Conservation (phyloP, 768 basidiomycete genomes). For the Hydnomerulius pinastri region DNA sequence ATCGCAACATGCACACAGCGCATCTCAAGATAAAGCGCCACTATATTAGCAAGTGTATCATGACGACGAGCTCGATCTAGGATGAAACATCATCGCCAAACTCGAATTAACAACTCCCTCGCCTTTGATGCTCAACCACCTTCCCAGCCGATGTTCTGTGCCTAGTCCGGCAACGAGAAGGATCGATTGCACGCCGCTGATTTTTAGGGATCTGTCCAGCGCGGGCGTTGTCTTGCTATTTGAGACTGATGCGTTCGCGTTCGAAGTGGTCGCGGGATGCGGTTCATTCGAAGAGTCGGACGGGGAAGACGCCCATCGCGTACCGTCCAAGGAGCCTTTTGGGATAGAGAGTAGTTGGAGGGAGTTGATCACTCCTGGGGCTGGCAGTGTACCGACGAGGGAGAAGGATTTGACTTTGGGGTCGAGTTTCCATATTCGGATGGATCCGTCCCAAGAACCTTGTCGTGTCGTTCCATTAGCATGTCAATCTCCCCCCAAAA, state of each 20-base stretch:
- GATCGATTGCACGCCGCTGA: slow-evolving; percentile 34
- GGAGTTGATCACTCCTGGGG: slow-evolving; percentile 85
- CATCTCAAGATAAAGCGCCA: too few relatives aligned
- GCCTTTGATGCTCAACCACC: slow-evolving; percentile 82
- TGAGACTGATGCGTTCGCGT: background rate
- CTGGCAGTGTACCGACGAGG: slow-evolving; percentile 61
- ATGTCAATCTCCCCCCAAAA: too few relatives aligned
- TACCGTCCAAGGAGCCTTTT: slow-evolving; percentile 40
- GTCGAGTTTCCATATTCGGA: slow-evolving; percentile 92
- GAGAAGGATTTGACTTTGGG: slow-evolving; percentile 75
- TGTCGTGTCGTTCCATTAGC: too few relatives aligned
- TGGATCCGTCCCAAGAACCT: slow-evolving; percentile 94
- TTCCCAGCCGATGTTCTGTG: slow-evolving; percentile 86
- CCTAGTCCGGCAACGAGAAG: slow-evolving; percentile 80
- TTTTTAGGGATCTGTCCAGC: slow-evolving; percentile 33
- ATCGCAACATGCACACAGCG: too few relatives aligned
- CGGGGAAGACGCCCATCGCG: slow-evolving; percentile 42
- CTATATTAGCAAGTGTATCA: too few relatives aligned
- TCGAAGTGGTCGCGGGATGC: too few relatives aligned
- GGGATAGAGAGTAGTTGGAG: slow-evolving; percentile 73
- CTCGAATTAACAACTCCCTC: slow-evolving; percentile 73
- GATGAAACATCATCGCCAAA: slow-evolving; percentile 59
- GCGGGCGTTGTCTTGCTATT: background rate
- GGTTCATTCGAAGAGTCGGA: too few relatives aligned
- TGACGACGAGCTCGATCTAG: slow-evolving; percentile 30